These are phyloP conservation scores for Hygrocybe punicea DNA, from an alignment of 768 basidiomycete genomes.

Conservation along the genomic window DNA sequence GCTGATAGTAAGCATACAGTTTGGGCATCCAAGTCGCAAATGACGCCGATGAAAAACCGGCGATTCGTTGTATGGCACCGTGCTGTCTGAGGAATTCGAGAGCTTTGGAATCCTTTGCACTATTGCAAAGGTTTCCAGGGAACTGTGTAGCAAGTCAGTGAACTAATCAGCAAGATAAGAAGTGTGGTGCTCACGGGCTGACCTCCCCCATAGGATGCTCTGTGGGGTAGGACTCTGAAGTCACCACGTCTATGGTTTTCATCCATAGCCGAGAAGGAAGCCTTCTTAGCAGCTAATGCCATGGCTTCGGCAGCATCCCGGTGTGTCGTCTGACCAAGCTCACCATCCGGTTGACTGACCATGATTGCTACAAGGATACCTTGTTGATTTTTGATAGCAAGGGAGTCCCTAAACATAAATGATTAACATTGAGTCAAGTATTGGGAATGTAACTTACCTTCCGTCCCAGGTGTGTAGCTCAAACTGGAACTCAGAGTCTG, in stretches of 20 bases:
- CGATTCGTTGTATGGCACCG: slow-evolving; percentile 11
- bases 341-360: slow-evolving; percentile 13
- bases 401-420: background rate
- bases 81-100: slow-evolving; percentile 1
- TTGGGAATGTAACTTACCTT: background rate
- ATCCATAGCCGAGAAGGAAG: slow-evolving; percentile 5
- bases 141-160: background rate
- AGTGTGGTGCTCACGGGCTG: slow-evolving; percentile 10
- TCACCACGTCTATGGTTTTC: slow-evolving; percentile 18
- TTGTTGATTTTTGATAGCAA: slow-evolving; percentile 7
- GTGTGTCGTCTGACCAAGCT: slow-evolving; percentile 1
- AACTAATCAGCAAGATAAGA: too few species aligned
- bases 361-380: slow-evolving; percentile 9
- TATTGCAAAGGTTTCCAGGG: slow-evolving; percentile 12
- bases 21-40: slow-evolving; percentile 23
- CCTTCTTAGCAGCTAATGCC: background rate
- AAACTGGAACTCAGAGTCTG: background rate
- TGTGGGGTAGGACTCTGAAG: slow-evolving; percentile 16
- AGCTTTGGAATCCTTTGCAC: background rate
- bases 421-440: background rate
- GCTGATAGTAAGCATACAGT: slow-evolving; percentile 16
- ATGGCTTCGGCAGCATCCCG: background rate
- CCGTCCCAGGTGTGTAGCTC: background rate
- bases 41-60: slow-evolving; percentile 18
- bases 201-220: slow-evolving; percentile 30